phyloP scores from a whole-genome alignment of 106 monocot species.

The Vanilla planifolia region DNA sequence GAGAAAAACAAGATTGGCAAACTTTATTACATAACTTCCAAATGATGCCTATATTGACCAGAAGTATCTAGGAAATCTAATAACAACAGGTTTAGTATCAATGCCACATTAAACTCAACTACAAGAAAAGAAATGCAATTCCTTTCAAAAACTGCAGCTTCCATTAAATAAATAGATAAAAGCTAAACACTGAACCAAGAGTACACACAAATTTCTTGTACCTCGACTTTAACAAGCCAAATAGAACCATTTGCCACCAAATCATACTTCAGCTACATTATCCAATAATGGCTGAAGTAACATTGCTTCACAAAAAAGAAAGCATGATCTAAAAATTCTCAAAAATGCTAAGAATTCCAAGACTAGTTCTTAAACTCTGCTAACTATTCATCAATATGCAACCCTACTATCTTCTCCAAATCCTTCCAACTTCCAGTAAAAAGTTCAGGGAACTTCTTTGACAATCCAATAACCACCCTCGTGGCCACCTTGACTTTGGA shows the following conservation, averaged over 20 bases:
- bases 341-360: not conserved
- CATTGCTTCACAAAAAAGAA: conserved; percentile 3
- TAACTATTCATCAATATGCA: conserved; percentile 12
- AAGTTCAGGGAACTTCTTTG: conserved; percentile 31
- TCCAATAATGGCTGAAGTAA: not conserved
- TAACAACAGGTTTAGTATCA: no score
- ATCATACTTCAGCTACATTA: not conserved
- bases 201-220: no score
- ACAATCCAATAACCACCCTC: conserved; percentile 34
- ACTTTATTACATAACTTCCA: no score
- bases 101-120: no score
- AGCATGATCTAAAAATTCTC: not conserved
- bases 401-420: conserved; percentile 44
- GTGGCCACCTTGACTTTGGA: conserved; percentile 34
- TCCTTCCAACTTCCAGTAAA: conserved; percentile 33
- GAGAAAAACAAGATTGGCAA: no score
- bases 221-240: no score
- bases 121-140: no score
- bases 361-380: conserved; percentile 2
- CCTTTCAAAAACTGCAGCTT: no score
- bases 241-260: not conserved
- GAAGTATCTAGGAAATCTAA: no score
- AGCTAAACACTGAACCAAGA: no score
- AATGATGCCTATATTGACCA: no score
- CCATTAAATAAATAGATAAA: no score